Conservation (phyloP, 2,329 filamentous ascomycete species). For the Penicillium sp. region DNA sequence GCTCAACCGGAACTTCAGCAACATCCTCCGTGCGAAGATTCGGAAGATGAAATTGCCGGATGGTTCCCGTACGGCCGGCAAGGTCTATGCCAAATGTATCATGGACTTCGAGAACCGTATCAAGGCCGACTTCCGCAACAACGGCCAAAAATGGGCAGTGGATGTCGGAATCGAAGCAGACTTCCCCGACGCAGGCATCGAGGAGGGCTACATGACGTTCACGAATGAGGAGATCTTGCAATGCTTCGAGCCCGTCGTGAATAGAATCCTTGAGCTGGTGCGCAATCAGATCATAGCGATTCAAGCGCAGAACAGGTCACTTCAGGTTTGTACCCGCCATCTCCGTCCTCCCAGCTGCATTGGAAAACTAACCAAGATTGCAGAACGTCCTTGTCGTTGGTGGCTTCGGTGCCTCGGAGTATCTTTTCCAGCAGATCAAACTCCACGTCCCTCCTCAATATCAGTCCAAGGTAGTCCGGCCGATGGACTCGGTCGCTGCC, state of each 20-base stretch:
- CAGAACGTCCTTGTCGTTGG: constrained; percentile 91
- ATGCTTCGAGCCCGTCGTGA: constrained; percentile 97
- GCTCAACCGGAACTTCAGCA: constrained; percentile 95
- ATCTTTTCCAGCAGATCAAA: constrained; percentile 98
- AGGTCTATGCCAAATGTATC: constrained; percentile 97
- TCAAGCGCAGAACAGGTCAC: constrained; percentile 83
- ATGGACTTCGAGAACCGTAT: constrained; percentile 99
- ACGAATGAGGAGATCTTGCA: constrained; percentile 98
- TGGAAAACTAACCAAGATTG: too few species aligned
- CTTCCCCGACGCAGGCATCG: constrained; percentile 93
- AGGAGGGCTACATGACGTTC: constrained; percentile 99
- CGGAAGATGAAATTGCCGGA: constrained; percentile 98
- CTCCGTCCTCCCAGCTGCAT: too few species aligned
- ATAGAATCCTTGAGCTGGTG: constrained; percentile 89
- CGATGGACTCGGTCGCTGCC: constrained; percentile 96
- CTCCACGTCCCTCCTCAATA: constrained; percentile 96
- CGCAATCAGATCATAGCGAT: constrained; percentile 98
- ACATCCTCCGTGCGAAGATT: constrained; percentile 94
- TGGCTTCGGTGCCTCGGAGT: constrained; percentile 96
- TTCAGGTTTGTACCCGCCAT: too few species aligned
- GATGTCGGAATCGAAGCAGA: constrained; percentile 98
- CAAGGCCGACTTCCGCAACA: constrained; percentile 98
- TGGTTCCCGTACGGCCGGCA: constrained; percentile 91
- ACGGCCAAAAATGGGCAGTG: constrained; percentile 97
- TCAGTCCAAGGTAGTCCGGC: constrained; percentile 93